These are phyloP conservation scores for Colletotrichum eleusines DNA, from an alignment of 2,329 filamentous ascomycete species.

Conservation along the genomic window DNA sequence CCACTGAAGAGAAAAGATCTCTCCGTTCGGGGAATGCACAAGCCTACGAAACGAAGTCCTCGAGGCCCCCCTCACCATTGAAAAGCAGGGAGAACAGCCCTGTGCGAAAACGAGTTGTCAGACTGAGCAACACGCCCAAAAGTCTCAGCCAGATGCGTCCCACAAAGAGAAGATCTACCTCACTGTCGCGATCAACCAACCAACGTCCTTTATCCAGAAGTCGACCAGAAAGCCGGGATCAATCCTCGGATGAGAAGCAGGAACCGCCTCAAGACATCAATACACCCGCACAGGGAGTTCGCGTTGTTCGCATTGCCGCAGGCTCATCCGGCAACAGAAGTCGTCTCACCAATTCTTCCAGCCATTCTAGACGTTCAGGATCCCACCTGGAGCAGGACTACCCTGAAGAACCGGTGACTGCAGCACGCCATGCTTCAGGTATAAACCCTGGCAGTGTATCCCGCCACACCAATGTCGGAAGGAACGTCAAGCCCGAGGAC, in stretches of 20 bases:
- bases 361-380: conserved; percentile 52
- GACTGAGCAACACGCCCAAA: conserved; percentile 65
- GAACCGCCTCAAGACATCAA: conserved; percentile 59
- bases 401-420: conserved; percentile 63
- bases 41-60: conserved; percentile 51
- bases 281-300: conserved; percentile 64
- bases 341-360: conserved; percentile 51
- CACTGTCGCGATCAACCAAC: conserved; percentile 54
- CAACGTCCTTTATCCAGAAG: conserved; percentile 50
- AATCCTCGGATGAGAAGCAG: conserved; percentile 55
- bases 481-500: conserved; percentile 67
- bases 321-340: conserved; percentile 63
- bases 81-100: conserved; percentile 65
- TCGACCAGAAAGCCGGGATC: conserved; percentile 57
- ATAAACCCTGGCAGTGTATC: conserved; percentile 65
- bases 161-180: conserved; percentile 63
- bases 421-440: conserved; percentile 60
- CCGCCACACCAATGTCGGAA: conserved; percentile 62
- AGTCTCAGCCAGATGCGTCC: conserved; percentile 56
- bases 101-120: conserved; percentile 67
- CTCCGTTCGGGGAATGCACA: conserved; percentile 63
- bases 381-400: conserved; percentile 61
- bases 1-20: conserved; percentile 59
- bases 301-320: conserved; percentile 67
- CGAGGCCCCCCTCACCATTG: conserved; percentile 58